A percentile compares a stretch with the other conserved stretches of the same genome.
phyloP scores from a whole-genome alignment of 176 grass and related monocot genomes.

The Hordeum marinum region DNA sequence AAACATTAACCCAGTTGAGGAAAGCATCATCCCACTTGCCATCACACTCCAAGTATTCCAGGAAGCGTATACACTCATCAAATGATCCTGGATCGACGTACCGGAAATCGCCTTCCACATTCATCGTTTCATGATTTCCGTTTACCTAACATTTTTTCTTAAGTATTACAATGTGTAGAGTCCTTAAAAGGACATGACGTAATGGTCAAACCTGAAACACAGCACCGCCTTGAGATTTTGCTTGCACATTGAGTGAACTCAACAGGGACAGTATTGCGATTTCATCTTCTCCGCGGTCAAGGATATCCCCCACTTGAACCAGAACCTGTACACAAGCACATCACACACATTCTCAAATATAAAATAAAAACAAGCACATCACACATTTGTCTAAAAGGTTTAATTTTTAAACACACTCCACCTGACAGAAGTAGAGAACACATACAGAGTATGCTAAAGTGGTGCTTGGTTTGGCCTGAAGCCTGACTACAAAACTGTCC shows the following conservation, averaged over 20 bases:
- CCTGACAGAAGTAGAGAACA: background rate
- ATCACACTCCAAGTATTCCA: constrained; percentile 66
- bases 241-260: constrained; percentile 63
- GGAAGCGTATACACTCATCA: constrained; percentile 77
- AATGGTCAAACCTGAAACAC: constrained; percentile 76
- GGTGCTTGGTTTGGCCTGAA: too few relatives aligned
- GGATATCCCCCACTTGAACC: constrained; percentile 94
- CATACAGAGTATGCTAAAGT: background rate
- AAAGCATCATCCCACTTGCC: constrained; percentile 82
- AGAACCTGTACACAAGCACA: constrained; percentile 41
- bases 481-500: too few relatives aligned
- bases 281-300: constrained; percentile 87
- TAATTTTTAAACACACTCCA: background rate
- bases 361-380: background rate
- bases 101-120: constrained; percentile 86
- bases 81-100: constrained; percentile 65
- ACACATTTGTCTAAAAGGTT: background rate
- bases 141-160: constrained; percentile 39
- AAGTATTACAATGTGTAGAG: background rate
- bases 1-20: constrained; percentile 68
- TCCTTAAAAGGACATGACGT: background rate
- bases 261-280: constrained; percentile 85
- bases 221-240: constrained; percentile 77
- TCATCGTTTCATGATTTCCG: constrained; percentile 98
- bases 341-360: background rate